Evolutionary conservation across 495 filamentous ascomycete genomes (phyloP).

Genomic region (Cudoniella acicularis): DNA sequence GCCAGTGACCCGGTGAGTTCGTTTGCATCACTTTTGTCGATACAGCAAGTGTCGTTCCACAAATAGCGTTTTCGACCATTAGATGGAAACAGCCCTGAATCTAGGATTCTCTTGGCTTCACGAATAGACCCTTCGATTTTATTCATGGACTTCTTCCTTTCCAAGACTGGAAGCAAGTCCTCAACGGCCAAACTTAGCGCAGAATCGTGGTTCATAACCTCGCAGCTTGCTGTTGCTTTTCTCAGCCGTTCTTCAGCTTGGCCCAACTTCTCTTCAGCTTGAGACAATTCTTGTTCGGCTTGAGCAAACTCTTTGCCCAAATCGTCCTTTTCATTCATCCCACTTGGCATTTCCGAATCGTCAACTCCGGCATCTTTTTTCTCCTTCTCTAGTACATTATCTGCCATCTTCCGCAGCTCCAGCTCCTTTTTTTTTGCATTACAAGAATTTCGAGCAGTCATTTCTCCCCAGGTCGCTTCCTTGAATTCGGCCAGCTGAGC

Average conservation of each 20-base stretch:
- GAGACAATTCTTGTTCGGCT: not conserved
- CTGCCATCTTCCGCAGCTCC: not conserved
- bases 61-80: conserved; percentile 37
- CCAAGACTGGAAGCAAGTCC: conserved; percentile 30
- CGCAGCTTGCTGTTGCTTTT: conserved; percentile 18
- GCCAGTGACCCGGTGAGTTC: conserved; percentile 41
- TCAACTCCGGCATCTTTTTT: not conserved
- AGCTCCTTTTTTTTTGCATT: conserved; percentile 2
- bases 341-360: conserved; percentile 1
- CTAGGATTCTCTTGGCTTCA: conserved; percentile 33
- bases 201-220: conserved; percentile 26
- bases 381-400: not conserved
- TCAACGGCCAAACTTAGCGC: conserved; percentile 35
- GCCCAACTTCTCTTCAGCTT: not conserved
- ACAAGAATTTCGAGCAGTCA: not conserved
- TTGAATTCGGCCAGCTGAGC: conserved; percentile 7
- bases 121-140: conserved; percentile 35
- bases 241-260: conserved; percentile 10
- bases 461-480: not conserved
- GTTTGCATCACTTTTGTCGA: conserved; percentile 38
- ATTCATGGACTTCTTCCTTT: conserved; percentile 36
- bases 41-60: conserved; percentile 49
- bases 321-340: conserved; percentile 2
- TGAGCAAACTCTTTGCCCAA: not conserved
- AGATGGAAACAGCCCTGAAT: conserved; percentile 30